These are phyloP conservation scores for Tulasnella sp. DNA, from an alignment of 768 basidiomycete species.

Conservation along the genomic window DNA sequence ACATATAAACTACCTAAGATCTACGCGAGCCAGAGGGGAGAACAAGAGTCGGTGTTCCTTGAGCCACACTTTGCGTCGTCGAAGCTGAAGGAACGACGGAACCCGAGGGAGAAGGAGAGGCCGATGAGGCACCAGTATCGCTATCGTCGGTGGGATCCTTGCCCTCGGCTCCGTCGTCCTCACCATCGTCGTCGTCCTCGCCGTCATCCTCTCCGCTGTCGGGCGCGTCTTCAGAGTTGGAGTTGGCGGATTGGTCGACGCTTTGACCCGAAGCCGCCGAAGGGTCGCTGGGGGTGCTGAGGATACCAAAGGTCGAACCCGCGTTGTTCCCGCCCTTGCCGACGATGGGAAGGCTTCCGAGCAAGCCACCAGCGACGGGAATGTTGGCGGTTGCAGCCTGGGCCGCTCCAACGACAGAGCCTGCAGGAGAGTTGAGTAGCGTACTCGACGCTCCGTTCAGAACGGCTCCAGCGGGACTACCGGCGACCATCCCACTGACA, in stretches of 20 bases:
- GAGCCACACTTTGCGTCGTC: not conserved
- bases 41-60: not conserved
- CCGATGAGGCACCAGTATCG: not conserved
- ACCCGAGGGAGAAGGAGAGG: not conserved
- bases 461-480: not conserved
- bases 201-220: not conserved
- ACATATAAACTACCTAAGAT: not conserved
- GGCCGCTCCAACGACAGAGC: not conserved
- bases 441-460: not conserved
- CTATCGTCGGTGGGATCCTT: not conserved
- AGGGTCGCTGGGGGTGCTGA: not conserved
- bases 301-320: not conserved
- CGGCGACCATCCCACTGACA: not conserved
- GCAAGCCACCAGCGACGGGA: not conserved
- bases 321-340: not conserved
- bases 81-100: not conserved
- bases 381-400: not conserved
- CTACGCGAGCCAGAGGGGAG: not conserved
- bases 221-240: not conserved
- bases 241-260: not conserved
- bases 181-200: not conserved
- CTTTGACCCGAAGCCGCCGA: not conserved
- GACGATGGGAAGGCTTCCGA: not conserved
- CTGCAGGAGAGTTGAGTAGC: not conserved
- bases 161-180: not conserved